Evolutionary conservation across 2,329 filamentous ascomycete species (phyloP).

Genomic region (Trichoderma atroviride): DNA sequence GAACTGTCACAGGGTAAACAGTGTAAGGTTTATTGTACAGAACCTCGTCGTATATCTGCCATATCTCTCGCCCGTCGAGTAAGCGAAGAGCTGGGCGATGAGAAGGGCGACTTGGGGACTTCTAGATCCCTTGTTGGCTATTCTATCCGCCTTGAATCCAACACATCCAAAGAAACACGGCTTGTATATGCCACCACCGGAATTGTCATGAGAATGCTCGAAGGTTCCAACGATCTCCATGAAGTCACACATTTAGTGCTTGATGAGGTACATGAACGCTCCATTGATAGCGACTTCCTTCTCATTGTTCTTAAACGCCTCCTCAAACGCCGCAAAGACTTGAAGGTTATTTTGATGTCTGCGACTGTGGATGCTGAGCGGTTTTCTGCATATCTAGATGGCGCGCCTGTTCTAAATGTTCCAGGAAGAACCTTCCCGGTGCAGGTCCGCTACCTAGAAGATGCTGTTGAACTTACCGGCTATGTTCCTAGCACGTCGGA

Average conservation of each 20-base stretch:
- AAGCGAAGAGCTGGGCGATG: slow-evolving; percentile 91
- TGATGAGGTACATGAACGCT: slow-evolving; percentile 96
- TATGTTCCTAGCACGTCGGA: slow-evolving; percentile 57
- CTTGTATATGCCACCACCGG: slow-evolving; percentile 88
- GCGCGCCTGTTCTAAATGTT: slow-evolving; percentile 84
- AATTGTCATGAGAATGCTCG: slow-evolving; percentile 98
- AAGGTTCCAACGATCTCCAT: slow-evolving; percentile 79
- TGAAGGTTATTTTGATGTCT: slow-evolving; percentile 96
- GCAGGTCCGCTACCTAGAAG: slow-evolving; percentile 83
- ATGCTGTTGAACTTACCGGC: slow-evolving; percentile 85
- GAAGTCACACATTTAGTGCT: slow-evolving; percentile 93
- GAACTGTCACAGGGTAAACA: slow-evolving; percentile 76
- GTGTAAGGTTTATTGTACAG: slow-evolving; percentile 94
- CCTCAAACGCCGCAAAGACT: slow-evolving; percentile 71
- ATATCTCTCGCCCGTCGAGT: slow-evolving; percentile 92
- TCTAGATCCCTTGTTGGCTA: slow-evolving; percentile 85
- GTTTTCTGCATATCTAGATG: slow-evolving; percentile 85
- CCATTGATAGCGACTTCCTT: slow-evolving; percentile 95
- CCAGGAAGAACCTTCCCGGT: slow-evolving; percentile 95
- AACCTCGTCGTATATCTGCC: slow-evolving; percentile 92
- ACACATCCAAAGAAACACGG: slow-evolving; percentile 77
- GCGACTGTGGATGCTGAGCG: slow-evolving; percentile 91
- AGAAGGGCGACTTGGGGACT: slow-evolving; percentile 78
- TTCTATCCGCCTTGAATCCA: slow-evolving; percentile 89
- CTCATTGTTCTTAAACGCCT: slow-evolving; percentile 88